Evolutionary conservation across 768 basidiomycete species (phyloP), one percentile per base, ranked within the genome.

Genomic region (Leccinellum rugosiceps): DNA sequence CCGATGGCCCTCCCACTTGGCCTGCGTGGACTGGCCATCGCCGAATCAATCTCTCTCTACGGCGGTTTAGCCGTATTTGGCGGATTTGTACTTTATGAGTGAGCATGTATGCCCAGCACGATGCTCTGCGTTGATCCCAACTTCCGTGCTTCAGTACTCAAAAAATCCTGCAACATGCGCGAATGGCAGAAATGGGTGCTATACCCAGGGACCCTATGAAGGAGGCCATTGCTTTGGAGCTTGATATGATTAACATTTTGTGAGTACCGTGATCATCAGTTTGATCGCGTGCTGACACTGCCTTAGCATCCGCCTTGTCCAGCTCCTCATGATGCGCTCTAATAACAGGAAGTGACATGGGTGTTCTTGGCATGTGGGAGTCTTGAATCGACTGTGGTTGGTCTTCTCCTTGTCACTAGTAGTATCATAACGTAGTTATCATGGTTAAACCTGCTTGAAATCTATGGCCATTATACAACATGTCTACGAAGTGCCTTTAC

Each of bases 211-310:
- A 95, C 71, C 85, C 93, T 7, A 74, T 94, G 64, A 86, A 78
- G 53, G 92, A 93, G 73, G 82, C 90, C 6, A 83, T 93, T 54
- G 78, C 83, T 45, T 78, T 94, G 52, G 87, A 94, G 68, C 80
- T 94, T 53, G 90, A 93, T 66, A 88, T 93, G 83, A 83, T 95
- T 68, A 94, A 94, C 72, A 92, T 94, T 50, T 93, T 93, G 87
- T 89, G 64, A 60, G 85, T 74, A 5, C 48, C 45, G 6, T 41
- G 2, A n/a, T 53, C 11, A 51, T 53, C 5, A 23, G 4, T 6
- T 21, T 26, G 50, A 23, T 55, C 52, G 6, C 35, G 57, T 19
- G 45, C 43, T 68, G 23, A 74, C 47, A 55, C 9, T 21, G 50
- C 41, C 52, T 17, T 52, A 92, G 90, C 69, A 80, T 93, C 62